Conservation (phyloP, 805 yeast species). For the Hanseniaspora taiwanica region DNA sequence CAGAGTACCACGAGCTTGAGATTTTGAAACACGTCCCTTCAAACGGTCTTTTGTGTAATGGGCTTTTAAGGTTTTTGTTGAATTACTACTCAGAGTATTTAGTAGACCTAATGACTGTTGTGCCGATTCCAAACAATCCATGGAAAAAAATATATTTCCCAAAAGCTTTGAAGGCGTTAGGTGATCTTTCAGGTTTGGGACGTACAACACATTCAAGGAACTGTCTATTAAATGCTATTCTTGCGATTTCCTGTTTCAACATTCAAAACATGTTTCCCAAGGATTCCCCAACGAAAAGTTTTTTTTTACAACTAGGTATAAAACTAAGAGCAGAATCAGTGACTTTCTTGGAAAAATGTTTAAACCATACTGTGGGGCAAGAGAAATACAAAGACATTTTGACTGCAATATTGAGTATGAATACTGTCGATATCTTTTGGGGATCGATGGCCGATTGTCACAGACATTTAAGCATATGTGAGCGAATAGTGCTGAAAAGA, state of each 20-base stretch:
- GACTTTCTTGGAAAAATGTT: slow-evolving; percentile 46
- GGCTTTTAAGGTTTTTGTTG: slow-evolving; percentile 58
- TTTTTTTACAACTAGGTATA: slow-evolving; percentile 59
- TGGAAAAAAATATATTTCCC: slow-evolving; percentile 86
- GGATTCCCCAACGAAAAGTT: slow-evolving; percentile 55
- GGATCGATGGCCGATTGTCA: slow-evolving; percentile 82
- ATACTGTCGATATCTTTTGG: slow-evolving; percentile 78
- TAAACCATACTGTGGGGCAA: slow-evolving; percentile 34
- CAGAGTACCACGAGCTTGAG: neutral
- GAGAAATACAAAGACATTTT: slow-evolving; percentile 76
- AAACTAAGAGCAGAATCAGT: slow-evolving; percentile 65
- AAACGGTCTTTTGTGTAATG: slow-evolving; percentile 49
- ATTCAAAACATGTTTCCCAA: slow-evolving; percentile 58
- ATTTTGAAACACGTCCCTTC: slow-evolving; percentile 35
- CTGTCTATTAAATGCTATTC: slow-evolving; percentile 61
- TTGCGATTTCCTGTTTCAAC: slow-evolving; percentile 75
- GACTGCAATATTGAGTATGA: slow-evolving; percentile 76
- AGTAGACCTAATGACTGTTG: slow-evolving; percentile 67
- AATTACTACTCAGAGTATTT: slow-evolving; percentile 64
- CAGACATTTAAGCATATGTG: slow-evolving; percentile 64
- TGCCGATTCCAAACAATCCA: slow-evolving; percentile 62
- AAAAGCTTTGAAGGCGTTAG: slow-evolving; percentile 67
- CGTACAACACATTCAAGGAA: slow-evolving; percentile 62
- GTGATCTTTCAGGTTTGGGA: slow-evolving; percentile 66
- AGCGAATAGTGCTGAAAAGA: slow-evolving; percentile 55